Percentiles rank a stretch among this genome's conserved stretches.
Evolutionary conservation across 2,329 filamentous ascomycete species (phyloP).

Genomic region (Conoideocrella luteorostrata): DNA sequence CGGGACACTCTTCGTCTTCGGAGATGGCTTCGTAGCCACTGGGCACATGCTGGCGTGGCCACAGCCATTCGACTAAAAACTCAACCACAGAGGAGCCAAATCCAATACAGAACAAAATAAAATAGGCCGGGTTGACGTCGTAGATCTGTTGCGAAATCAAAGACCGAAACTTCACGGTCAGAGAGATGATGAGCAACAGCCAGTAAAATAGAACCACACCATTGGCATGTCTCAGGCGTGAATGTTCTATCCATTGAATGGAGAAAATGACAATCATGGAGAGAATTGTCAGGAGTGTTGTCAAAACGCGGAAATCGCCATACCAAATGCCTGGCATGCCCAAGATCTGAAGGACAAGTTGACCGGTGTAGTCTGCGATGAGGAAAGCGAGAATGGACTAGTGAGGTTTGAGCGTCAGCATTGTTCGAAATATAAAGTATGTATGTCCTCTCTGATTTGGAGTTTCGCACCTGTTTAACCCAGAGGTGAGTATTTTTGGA

Average conservation of each 20-base stretch:
- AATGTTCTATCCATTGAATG: constrained; percentile 83
- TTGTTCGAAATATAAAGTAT: not conserved
- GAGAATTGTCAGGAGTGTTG: constrained; percentile 62
- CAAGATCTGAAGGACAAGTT: constrained; percentile 70
- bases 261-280: constrained; percentile 70
- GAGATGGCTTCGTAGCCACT: constrained; percentile 53
- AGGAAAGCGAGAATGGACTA: constrained; percentile 56
- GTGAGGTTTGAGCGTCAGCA: not conserved
- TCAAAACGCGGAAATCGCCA: constrained; percentile 81
- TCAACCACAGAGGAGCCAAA: constrained; percentile 63
- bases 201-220: constrained; percentile 89
- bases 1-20: constrained; percentile 59
- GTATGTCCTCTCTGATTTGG: no score
- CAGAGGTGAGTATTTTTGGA: constrained; percentile 90
- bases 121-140: constrained; percentile 61
- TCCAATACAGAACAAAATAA: constrained; percentile 67
- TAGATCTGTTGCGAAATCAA: constrained; percentile 73
- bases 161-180: constrained; percentile 78
- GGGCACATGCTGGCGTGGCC: constrained; percentile 61
- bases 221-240: constrained; percentile 75
- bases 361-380: constrained; percentile 60
- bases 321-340: constrained; percentile 64
- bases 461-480: constrained; percentile 71
- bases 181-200: constrained; percentile 75
- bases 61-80: constrained; percentile 77